These are phyloP conservation scores for Teratosphaeriaceae sp. DNA, from an alignment of 2,329 filamentous ascomycete genomes.

Conservation along the genomic window DNA sequence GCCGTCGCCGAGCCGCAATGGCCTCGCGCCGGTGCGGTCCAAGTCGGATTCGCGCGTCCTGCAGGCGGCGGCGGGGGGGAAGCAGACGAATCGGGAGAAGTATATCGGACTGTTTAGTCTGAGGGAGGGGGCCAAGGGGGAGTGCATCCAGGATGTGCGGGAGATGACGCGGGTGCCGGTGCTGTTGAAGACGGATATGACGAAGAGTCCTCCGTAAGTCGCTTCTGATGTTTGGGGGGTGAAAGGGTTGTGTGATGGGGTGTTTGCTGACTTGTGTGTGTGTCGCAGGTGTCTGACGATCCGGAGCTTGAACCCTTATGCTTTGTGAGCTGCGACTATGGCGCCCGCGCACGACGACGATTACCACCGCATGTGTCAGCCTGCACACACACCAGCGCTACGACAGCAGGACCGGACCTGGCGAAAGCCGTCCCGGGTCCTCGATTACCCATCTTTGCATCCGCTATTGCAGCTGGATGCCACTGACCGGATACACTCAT, in stretches of 20 bases:
- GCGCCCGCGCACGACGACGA: neutral
- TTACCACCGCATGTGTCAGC: conserved; percentile 1
- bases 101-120: conserved; percentile 86
- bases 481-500: conserved; percentile 18
- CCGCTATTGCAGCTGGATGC: conserved; percentile 4
- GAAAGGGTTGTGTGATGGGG: too few species aligned
- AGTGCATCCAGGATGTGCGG: conserved; percentile 96
- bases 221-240: neutral
- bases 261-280: conserved; percentile 32
- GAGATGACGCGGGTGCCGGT: conserved; percentile 98
- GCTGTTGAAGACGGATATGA: conserved; percentile 95
- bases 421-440: conserved; percentile 10
- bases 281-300: conserved; percentile 68
- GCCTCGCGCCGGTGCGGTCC: conserved; percentile 71
- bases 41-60: conserved; percentile 91
- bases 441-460: conserved; percentile 1
- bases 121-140: conserved; percentile 83
- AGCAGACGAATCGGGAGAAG: conserved; percentile 90
- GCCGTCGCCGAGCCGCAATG: conserved; percentile 75
- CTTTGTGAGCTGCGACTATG: conserved; percentile 35
- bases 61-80: conserved; percentile 67
- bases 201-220: conserved; percentile 98
- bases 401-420: conserved; percentile 11
- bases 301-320: conserved; percentile 73
- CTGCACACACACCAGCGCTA: conserved; percentile 5